These are phyloP conservation scores for Penicillium flavigenum DNA, from an alignment of 495 filamentous ascomycete species.

Conservation along the genomic window DNA sequence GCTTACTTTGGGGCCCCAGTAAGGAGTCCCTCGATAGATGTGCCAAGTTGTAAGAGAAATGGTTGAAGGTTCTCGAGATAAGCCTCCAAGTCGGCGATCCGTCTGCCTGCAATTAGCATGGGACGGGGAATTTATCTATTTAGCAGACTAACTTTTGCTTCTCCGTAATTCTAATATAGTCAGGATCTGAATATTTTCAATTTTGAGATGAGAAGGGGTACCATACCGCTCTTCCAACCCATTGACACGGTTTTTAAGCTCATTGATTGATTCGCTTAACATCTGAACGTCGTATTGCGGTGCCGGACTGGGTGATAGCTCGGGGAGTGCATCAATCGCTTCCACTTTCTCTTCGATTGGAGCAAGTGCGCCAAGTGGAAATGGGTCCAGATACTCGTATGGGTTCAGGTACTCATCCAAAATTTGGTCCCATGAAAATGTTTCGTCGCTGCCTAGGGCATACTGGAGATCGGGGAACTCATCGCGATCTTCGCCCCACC, in stretches of 20 bases:
- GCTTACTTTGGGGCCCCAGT: neutral
- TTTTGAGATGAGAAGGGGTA: neutral
- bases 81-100: constrained; percentile 2
- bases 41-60: constrained; percentile 1
- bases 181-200: neutral
- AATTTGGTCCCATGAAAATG: constrained; percentile 1
- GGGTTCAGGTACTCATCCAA: neutral
- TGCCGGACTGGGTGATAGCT: neutral
- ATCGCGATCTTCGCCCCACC: neutral
- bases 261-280: constrained; percentile 3
- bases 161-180: constrained; percentile 1
- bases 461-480: constrained; percentile 3
- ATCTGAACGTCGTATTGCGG: neutral
- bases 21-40: constrained; percentile 1
- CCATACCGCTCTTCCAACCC: constrained; percentile 2
- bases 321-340: neutral
- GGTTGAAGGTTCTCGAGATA: neutral
- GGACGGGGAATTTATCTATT: neutral
- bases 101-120: neutral
- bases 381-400: neutral
- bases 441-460: neutral
- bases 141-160: constrained; percentile 1
- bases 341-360: constrained; percentile 4
- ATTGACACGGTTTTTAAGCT: constrained; percentile 1
- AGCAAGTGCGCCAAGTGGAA: neutral